These are phyloP conservation scores for Boletus calvinii DNA, from an alignment of 1,284 basidiomycete species.

Conservation along the genomic window DNA sequence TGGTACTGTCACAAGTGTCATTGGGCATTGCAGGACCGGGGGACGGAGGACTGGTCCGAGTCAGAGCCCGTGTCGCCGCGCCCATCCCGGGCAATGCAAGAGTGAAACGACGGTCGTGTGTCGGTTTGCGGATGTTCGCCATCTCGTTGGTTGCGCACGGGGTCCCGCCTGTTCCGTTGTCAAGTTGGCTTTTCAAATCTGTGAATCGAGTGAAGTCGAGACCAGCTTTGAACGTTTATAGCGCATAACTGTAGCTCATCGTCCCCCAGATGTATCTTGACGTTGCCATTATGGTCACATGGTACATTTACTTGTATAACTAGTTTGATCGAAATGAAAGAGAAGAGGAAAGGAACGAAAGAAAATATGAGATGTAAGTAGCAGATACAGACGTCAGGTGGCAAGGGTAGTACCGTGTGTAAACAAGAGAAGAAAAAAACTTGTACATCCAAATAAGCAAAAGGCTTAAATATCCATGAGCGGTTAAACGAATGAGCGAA, in stretches of 20 bases:
- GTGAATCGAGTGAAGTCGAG: no score
- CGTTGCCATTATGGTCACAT: constrained; percentile 25
- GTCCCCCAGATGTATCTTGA: no score
- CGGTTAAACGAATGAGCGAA: constrained; percentile 1
- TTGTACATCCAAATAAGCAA: constrained; percentile 36
- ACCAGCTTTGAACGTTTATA: no score
- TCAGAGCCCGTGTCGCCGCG: constrained; percentile 14
- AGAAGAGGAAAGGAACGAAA: neutral
- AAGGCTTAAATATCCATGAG: constrained; percentile 29
- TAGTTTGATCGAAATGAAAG: constrained; percentile 17
- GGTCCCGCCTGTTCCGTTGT: neutral
- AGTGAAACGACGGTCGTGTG: constrained; percentile 10
- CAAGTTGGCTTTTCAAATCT: neutral
- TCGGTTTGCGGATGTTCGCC: neutral
- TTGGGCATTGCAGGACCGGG: constrained; percentile 28
- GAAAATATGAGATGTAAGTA: constrained; percentile 13
- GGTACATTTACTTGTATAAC: constrained; percentile 32
- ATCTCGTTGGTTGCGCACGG: neutral
- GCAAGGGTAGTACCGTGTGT: constrained; percentile 21
- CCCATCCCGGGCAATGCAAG: constrained; percentile 19
- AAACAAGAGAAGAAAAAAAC: neutral
- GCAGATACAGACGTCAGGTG: constrained; percentile 23
- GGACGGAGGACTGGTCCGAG: constrained; percentile 20
- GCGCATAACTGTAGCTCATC: no score
- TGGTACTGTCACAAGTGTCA: constrained; percentile 63